These are phyloP conservation scores for Chaetomium cochliodes DNA, from an alignment of 495 filamentous ascomycete species.

Conservation along the genomic window DNA sequence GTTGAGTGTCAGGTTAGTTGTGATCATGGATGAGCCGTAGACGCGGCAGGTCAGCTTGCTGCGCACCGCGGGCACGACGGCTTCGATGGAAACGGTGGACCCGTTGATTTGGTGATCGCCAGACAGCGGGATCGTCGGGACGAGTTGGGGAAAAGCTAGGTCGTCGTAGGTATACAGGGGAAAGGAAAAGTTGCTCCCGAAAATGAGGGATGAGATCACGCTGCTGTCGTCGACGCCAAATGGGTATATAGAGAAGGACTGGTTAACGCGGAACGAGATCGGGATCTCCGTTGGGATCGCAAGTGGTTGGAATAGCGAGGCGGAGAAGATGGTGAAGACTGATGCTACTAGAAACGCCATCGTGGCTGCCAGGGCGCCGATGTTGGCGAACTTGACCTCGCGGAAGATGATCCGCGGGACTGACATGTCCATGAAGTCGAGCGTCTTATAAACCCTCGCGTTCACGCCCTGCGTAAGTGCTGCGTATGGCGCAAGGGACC, in stretches of 20 bases:
- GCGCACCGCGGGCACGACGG: constrained; percentile 21
- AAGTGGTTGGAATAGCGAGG: constrained; percentile 19
- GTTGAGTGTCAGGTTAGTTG: constrained; percentile 20
- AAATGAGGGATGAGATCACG: constrained; percentile 13
- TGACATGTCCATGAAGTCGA: constrained; percentile 23
- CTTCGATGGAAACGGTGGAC: constrained; percentile 7
- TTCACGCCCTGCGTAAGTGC: not conserved
- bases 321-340: constrained; percentile 25
- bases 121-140: not conserved
- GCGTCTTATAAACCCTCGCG: not conserved
- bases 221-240: not conserved
- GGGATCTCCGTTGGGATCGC: not conserved
- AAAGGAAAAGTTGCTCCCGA: constrained; percentile 20
- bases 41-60: constrained; percentile 7
- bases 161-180: constrained; percentile 21
- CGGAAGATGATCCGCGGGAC: constrained; percentile 14
- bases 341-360: constrained; percentile 17
- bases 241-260: not conserved
- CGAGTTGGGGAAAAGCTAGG: constrained; percentile 18
- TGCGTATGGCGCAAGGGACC: constrained; percentile 16
- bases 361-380: constrained; percentile 19
- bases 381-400: constrained; percentile 10
- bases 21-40: constrained; percentile 20
- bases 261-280: constrained; percentile 1
- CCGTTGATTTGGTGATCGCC: not conserved